A percentile compares a stretch with the other conserved stretches of the same genome.
Conservation (phyloP, 768 basidiomycete genomes). For the Gloeostereum incarnatum region DNA sequence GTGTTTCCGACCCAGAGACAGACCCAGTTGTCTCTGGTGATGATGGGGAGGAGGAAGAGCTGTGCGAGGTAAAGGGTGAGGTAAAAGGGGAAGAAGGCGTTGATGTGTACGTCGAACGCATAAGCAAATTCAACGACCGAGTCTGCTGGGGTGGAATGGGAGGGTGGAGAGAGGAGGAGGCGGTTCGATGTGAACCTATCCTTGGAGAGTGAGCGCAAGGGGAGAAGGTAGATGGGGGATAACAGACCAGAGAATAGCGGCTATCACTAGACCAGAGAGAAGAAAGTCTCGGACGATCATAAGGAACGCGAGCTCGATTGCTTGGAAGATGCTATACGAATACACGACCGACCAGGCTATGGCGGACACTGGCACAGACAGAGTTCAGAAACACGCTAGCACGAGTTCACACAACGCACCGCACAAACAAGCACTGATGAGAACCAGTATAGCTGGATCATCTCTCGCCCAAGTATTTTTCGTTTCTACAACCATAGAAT, state of each 20-base stretch:
- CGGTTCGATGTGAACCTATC: constrained; percentile 66
- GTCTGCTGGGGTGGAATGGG: constrained; percentile 62
- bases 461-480: constrained; percentile 98
- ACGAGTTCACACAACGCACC: constrained; percentile 33
- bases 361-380: constrained; percentile 51
- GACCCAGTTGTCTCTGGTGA: constrained; percentile 86
- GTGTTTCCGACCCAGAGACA: constrained; percentile 92
- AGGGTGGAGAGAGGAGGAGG: constrained; percentile 59
- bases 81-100: constrained; percentile 93
- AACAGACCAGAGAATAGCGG: constrained; percentile 69
- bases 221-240: background rate
- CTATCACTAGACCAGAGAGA: constrained; percentile 60
- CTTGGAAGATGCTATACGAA: constrained; percentile 44
- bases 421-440: constrained; percentile 70
- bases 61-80: constrained; percentile 86
- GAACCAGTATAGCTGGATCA: constrained; percentile 89
- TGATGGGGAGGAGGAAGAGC: constrained; percentile 74
- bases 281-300: constrained; percentile 92
- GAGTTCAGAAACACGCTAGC: background rate
- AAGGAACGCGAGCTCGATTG: constrained; percentile 55
- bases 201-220: background rate
- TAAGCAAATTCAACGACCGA: constrained; percentile 86
- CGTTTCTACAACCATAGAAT: constrained; percentile 50
- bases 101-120: constrained; percentile 94
- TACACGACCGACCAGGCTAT: constrained; percentile 85